Evolutionary conservation across 139 green algal genomes (phyloP).

Genomic region (Chlorokybus atmophyticus): DNA sequence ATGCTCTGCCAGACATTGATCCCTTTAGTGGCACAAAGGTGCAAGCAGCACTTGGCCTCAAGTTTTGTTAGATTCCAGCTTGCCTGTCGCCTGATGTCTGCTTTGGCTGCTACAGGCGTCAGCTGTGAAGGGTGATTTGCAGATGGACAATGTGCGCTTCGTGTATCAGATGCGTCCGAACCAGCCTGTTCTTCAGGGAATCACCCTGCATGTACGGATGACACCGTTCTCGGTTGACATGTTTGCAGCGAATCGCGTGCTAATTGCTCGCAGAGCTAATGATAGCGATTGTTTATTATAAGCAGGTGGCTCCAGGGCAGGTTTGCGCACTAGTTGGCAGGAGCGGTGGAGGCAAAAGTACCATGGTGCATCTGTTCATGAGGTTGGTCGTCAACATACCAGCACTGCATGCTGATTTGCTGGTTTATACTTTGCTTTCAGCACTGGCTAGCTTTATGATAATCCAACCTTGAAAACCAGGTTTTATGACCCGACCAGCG

Average conservation of each 20-base stretch:
- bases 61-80: not conserved
- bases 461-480: too few species aligned
- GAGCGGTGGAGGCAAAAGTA: constrained; percentile 36
- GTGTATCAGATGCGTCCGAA: constrained; percentile 39
- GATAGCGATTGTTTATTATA: not conserved
- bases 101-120: too few species aligned
- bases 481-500: constrained; percentile 36
- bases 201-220: constrained; percentile 18
- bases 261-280: too few species aligned
- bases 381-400: too few species aligned
- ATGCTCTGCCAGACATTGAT: constrained; percentile 26
- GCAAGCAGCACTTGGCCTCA: not conserved
- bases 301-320: constrained; percentile 14
- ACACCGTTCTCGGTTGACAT: not conserved
- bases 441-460: too few species aligned
- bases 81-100: constrained; percentile 6
- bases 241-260: not conserved
- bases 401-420: too few species aligned
- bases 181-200: constrained; percentile 25
- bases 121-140: constrained; percentile 10
- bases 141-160: constrained; percentile 29
- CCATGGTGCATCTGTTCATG: constrained; percentile 35
- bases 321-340: constrained; percentile 35
- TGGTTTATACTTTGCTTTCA: too few species aligned
- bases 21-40: constrained; percentile 16